Base-by-base conservation (phyloP, 2,329 filamentous ascomycete genomes). In the Claviceps sp. region DNA sequence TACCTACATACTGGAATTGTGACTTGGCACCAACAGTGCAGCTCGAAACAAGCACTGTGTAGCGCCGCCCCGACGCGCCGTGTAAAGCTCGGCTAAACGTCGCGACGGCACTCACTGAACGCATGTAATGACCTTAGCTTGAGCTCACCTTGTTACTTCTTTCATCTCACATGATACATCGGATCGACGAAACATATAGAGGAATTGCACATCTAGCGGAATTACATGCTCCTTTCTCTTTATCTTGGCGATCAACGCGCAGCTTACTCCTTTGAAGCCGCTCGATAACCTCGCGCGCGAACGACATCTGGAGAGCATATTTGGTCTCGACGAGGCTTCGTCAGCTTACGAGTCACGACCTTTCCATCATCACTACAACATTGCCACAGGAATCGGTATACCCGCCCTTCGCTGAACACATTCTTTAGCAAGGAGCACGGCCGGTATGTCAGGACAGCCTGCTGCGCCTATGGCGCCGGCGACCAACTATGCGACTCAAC, bases 381-480 rank as follows among this genome's bases (percentile, higher is more conserved):
- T 16, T 19, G 14, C 44, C 26, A 19, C 19, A 17, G 16, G 19
- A n/a, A 47, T 22, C 14, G 8, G 39, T 16, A 30, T 26, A 11
- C 14, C 16, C 19, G 4, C 2, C 16, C 34, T 3, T 16, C 4
- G 22, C 14, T 41, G n/a, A 19, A 22, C 24, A 43, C 4, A 19
- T n/a, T 22, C 8, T 38, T n/a, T 37, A 48, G 37, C 16, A 5
- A 42, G 19, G 16, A 26, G 14, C 19, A n/a, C 30, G 8, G 10
- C 16, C 40, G 48, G 30, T 55, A 70, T 70, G 68, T 67, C 68
- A 53, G 64, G 62, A 49, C 65, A 67, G 30, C 54, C 60, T 47
- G 61, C 64, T 51, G 39, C 52, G 58, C 58, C 44, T 59, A 62
- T 22, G 62, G 57, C 62, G n/a, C 58, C 64, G 34, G 58, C 62